A percentile compares a stretch with the other conserved stretches of the same genome.
These are phyloP conservation scores for Ceratocystis eucalypticola DNA, from an alignment of 2,329 filamentous ascomycete genomes.

Conservation along the genomic window DNA sequence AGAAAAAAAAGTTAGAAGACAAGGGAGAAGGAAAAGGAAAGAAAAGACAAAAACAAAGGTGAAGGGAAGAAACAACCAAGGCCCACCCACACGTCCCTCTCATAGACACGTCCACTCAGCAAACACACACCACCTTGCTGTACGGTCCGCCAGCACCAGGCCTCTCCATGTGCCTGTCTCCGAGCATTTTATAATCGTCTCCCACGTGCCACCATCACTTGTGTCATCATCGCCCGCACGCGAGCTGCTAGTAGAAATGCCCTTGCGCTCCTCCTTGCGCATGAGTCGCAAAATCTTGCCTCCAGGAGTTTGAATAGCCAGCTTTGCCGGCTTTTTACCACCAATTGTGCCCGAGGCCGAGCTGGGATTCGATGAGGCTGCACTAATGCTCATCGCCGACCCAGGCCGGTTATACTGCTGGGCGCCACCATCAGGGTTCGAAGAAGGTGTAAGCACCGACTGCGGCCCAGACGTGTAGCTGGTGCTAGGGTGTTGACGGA, in stretches of 20 bases:
- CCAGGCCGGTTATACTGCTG: slow-evolving; percentile 48
- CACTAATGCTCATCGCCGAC: slow-evolving; percentile 53
- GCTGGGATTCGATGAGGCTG: slow-evolving; percentile 44
- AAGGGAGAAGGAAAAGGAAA: neutral
- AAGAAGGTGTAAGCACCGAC: slow-evolving; percentile 33
- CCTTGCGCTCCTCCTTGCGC: slow-evolving; percentile 59
- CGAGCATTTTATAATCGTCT: slow-evolving; percentile 82
- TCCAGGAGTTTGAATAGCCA: slow-evolving; percentile 85
- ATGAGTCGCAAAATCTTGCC: slow-evolving; percentile 88
- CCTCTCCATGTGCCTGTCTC: slow-evolving; percentile 71
- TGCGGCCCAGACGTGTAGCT: slow-evolving; percentile 20
- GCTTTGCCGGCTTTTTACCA: slow-evolving; percentile 75
- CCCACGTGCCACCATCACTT: slow-evolving; percentile 65
- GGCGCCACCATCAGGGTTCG: slow-evolving; percentile 32
- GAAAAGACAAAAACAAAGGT: neutral
- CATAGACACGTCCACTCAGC: slow-evolving; percentile 61
- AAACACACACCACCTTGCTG: slow-evolving; percentile 83
- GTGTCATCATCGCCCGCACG: slow-evolving; percentile 36
- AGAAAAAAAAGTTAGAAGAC: neutral
- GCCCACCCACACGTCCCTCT: neutral
- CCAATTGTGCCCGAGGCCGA: slow-evolving; percentile 39
- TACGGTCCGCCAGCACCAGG: slow-evolving; percentile 68
- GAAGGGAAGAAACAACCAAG: neutral
- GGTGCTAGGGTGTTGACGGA: slow-evolving; percentile 77
- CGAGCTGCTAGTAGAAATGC: slow-evolving; percentile 32